Evolutionary conservation across 2,329 filamentous ascomycete genomes (phyloP).

Genomic region (Paramyrothecium roridum): DNA sequence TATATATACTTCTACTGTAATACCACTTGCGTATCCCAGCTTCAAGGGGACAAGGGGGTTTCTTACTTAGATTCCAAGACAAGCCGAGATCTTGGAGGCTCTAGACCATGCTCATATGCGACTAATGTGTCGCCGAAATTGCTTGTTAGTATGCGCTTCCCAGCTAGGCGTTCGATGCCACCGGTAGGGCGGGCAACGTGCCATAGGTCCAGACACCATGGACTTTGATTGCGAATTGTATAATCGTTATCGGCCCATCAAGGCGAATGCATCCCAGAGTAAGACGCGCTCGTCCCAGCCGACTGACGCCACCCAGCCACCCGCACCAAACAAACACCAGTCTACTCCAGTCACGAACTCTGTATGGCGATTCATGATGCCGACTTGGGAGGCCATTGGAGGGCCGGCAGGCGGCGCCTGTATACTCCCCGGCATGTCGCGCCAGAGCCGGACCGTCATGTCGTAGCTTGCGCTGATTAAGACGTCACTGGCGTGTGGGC

Average conservation of each 20-base stretch:
- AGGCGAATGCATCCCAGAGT: constrained; percentile 79
- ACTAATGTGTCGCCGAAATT: no score
- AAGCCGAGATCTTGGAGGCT: no score
- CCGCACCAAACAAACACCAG: constrained; percentile 94
- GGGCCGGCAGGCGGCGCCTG: constrained; percentile 31
- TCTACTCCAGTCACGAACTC: constrained; percentile 96
- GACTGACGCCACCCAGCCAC: constrained; percentile 92
- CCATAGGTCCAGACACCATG: background rate
- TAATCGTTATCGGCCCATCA: constrained; percentile 28
- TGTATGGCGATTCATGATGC: constrained; percentile 87
- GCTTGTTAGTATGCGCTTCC: no score
- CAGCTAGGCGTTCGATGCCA: no score
- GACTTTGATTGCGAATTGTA: constrained; percentile 8
- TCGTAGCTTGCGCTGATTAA: constrained; percentile 91
- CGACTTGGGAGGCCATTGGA: constrained; percentile 67
- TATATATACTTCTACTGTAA: background rate
- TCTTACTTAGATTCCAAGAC: background rate
- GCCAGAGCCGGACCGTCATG: constrained; percentile 96
- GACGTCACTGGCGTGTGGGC: constrained; percentile 86
- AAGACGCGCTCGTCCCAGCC: constrained; percentile 92
- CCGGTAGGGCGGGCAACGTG: background rate
- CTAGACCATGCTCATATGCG: no score
- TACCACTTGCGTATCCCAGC: background rate
- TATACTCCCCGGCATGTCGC: constrained; percentile 57
- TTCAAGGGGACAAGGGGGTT: background rate